Base-by-base conservation (phyloP, 495 filamentous ascomycete genomes). In the Hypoxylon fragiforme region DNA sequence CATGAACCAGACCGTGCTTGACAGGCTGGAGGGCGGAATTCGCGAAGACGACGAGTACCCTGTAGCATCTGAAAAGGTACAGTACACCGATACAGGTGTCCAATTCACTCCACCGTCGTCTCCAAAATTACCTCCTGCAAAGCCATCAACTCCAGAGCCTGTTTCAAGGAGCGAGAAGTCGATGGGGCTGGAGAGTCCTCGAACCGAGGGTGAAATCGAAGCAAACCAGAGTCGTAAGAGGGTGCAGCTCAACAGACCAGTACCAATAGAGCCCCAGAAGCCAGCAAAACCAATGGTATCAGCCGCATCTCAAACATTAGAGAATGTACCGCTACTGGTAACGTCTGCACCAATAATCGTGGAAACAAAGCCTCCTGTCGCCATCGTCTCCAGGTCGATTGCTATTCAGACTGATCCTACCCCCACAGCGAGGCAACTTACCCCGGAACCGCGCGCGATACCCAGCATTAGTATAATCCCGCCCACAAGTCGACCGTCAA, bases 81-180 rank as follows among this genome's bases (percentile, higher is more conserved):
- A 60, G 40, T 64, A 64, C 39, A 79, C 79, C 31, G 89, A 95
- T 66, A 78, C 79, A n/a, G 89, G 84, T 2, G 78, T 88, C 32
- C 91, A 96, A 67, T 91, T 79, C 61, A 90, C 91, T 35, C 90
- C 90, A 35, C 91, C 89, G 5, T 77, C 85, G 1, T 95, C 89
- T 13, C 90, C 90, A 4, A 75, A 72, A 36, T 43, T 81, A n/a
- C 54, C 69, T 22, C 66, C 70, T 0, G 50, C 51, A 20, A 75
- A 71, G 60, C 66, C 76, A 5, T 50, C 74, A 28, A 73, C 71
- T 7, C 68, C 70, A 8, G 74, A 79, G 51, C 70, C 69, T 9
- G 7, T 53, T 7, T 49, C 65, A 7, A 69, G 62, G 47, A 54
- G 55, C 34, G 76, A 73, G 43, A 72, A 64, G 30, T 61, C 62